These are phyloP conservation scores for Clonostachys rhizophaga DNA, from an alignment of 2,329 filamentous ascomycete genomes.

Conservation along the genomic window DNA sequence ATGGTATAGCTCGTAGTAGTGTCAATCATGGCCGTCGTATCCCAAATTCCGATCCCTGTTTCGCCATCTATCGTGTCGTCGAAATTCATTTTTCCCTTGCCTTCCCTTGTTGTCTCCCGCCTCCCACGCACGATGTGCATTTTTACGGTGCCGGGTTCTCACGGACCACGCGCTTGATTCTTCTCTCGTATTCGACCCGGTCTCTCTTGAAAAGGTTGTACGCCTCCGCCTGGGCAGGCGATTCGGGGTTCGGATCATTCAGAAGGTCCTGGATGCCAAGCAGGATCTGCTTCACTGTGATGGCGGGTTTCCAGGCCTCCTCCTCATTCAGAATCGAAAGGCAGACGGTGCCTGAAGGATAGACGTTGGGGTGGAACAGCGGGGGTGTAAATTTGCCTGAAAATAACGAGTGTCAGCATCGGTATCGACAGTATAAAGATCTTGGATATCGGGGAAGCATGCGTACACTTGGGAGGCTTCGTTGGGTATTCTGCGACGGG, in stretches of 20 bases:
- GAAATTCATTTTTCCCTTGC: no score
- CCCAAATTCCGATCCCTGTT: background rate
- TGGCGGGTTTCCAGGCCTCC: conserved; percentile 96
- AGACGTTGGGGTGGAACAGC: conserved; percentile 97
- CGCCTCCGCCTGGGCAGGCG: conserved; percentile 92
- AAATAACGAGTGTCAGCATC: conserved; percentile 1
- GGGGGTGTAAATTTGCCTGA: conserved; percentile 93
- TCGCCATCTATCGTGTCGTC: no score
- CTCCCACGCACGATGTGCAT: no score
- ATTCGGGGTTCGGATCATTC: conserved; percentile 95
- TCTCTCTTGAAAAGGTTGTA: conserved; percentile 98
- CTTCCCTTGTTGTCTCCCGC: no score
- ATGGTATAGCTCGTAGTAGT: background rate
- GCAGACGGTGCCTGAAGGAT: conserved; percentile 95
- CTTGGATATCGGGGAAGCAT: background rate
- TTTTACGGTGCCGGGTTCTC: conserved; percentile 76
- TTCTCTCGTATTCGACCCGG: conserved; percentile 78
- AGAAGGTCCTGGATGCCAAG: conserved; percentile 94
- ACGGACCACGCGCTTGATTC: conserved; percentile 79
- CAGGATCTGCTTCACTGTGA: conserved; percentile 97
- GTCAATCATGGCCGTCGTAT: background rate
- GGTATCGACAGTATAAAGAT: background rate
- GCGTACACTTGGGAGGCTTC: conserved; percentile 95
- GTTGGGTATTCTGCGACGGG: conserved; percentile 79
- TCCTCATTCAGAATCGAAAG: conserved; percentile 97